phyloP scores from a whole-genome alignment of 2,329 filamentous ascomycete species.

The Monascus ruber region DNA sequence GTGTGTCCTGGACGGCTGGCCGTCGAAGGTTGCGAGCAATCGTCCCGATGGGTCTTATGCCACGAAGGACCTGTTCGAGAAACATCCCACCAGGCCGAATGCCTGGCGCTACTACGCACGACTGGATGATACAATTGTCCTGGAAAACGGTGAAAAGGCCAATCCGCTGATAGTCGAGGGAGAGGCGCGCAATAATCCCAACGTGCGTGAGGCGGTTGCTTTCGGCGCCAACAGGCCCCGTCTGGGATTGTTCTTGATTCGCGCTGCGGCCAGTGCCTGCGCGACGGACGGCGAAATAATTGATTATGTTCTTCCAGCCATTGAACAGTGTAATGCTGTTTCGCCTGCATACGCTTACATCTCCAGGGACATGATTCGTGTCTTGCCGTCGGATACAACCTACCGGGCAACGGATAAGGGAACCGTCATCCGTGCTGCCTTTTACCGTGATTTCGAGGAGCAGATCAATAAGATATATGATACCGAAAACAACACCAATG shows the following conservation, averaged over 20 bases:
- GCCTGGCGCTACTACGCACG: conserved; percentile 39
- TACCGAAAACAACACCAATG: conserved; percentile 8
- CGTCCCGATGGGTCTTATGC: conserved; percentile 37
- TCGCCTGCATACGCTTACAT: conserved; percentile 44
- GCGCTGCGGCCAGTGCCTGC: conserved; percentile 32
- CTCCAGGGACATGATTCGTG: conserved; percentile 41
- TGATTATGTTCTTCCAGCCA: conserved; percentile 37
- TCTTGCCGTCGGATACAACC: conserved; percentile 34
- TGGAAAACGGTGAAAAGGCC: conserved; percentile 42
- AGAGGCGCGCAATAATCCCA: conserved; percentile 39
- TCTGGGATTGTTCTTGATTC: conserved; percentile 45
- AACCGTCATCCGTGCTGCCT: conserved; percentile 43
- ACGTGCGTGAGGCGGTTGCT: conserved; percentile 46
- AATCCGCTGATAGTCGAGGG: conserved; percentile 42
- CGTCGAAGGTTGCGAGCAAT: conserved; percentile 33
- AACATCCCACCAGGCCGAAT: conserved; percentile 30
- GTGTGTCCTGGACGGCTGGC: conserved; percentile 25
- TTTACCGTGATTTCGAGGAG: conserved; percentile 39
- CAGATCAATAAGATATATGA: conserved; percentile 38
- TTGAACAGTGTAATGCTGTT: conserved; percentile 40
- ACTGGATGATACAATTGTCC: conserved; percentile 36
- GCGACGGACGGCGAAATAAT: conserved; percentile 38
- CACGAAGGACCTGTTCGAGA: conserved; percentile 39
- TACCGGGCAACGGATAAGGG: conserved; percentile 48
- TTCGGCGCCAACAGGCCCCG: conserved; percentile 45